phyloP scores from a whole-genome alignment of 306 rosid species.

The Vachellia pachyceras region DNA sequence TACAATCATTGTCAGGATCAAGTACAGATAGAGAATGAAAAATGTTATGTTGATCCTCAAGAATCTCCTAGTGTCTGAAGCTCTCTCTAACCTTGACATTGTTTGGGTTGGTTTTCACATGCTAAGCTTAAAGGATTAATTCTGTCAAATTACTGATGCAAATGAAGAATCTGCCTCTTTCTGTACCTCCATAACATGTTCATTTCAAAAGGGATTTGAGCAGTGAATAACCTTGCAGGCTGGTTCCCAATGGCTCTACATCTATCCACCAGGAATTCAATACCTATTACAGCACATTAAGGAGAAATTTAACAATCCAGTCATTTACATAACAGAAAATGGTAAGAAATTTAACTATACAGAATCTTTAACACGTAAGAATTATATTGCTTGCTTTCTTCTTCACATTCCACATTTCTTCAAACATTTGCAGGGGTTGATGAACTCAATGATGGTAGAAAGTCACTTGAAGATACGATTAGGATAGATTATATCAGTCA shows the following conservation, averaged over 20 bases:
- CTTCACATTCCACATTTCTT: not conserved
- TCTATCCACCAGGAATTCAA: conserved; percentile 65
- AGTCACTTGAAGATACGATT: conserved; percentile 32
- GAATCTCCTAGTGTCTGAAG: not conserved
- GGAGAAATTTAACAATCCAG: conserved; percentile 56
- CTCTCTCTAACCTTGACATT: not conserved
- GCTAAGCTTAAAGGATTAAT: not conserved
- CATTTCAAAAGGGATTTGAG: conserved; percentile 1
- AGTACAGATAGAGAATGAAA: not conserved
- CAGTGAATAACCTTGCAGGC: conserved; percentile 45
- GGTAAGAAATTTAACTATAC: conserved; percentile 44
- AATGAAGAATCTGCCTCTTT: not conserved
- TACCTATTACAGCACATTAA: conserved; percentile 53
- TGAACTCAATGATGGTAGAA: conserved; percentile 40
- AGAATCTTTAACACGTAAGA: not conserved
- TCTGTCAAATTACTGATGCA: not conserved
- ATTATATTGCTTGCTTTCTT: not conserved
- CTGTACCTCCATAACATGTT: not conserved
- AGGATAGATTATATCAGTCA: conserved; percentile 36
- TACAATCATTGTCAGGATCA: not conserved
- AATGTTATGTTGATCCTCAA: not conserved
- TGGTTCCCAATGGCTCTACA: conserved; percentile 54
- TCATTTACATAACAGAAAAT: conserved; percentile 69
- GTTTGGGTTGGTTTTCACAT: not conserved
- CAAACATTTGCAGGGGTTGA: conserved; percentile 41